These are phyloP conservation scores for Ceratocystis colombiana DNA, from an alignment of 2,329 filamentous ascomycete genomes.

Conservation along the genomic window DNA sequence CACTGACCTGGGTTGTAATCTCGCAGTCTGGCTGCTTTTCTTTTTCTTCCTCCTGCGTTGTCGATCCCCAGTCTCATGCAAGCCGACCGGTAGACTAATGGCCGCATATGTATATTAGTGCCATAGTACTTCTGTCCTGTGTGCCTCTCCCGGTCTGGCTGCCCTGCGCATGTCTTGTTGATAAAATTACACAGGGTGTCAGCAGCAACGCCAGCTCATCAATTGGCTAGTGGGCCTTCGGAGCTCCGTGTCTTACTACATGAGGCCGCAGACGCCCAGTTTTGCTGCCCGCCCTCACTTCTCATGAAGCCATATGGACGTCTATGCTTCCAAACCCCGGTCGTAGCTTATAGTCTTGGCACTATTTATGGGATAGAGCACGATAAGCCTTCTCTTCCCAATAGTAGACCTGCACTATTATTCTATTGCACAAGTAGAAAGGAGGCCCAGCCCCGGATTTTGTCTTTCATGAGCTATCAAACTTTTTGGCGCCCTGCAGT, in stretches of 20 bases:
- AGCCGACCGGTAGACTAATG: not conserved
- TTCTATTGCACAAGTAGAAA: too few species aligned
- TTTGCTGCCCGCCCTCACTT: not conserved
- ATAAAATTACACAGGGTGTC: not conserved
- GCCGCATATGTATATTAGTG: not conserved
- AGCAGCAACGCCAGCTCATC: not conserved
- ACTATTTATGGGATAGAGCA: too few species aligned
- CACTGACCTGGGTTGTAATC: not conserved
- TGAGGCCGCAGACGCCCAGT: not conserved
- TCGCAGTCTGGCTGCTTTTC: too few species aligned
- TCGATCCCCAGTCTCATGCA: not conserved
- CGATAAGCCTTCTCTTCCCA: too few species aligned
- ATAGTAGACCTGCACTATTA: too few species aligned
- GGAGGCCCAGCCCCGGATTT: too few species aligned
- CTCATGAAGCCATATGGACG: not conserved
- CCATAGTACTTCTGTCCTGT: not conserved
- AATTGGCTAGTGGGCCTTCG: not conserved
- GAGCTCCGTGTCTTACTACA: conserved; percentile 10
- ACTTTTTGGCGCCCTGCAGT: too few species aligned
- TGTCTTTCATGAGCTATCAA: too few species aligned
- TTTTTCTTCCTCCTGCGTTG: not conserved
- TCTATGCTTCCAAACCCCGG: not conserved
- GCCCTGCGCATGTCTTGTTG: not conserved
- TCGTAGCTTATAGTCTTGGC: too few species aligned
- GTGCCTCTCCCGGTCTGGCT: not conserved